A percentile compares a stretch with the other conserved stretches of the same genome.
phyloP scores from a whole-genome alignment of 225 moss, liverwort and hornwort genomes.

The Pseudoscleropodium purum region DNA sequence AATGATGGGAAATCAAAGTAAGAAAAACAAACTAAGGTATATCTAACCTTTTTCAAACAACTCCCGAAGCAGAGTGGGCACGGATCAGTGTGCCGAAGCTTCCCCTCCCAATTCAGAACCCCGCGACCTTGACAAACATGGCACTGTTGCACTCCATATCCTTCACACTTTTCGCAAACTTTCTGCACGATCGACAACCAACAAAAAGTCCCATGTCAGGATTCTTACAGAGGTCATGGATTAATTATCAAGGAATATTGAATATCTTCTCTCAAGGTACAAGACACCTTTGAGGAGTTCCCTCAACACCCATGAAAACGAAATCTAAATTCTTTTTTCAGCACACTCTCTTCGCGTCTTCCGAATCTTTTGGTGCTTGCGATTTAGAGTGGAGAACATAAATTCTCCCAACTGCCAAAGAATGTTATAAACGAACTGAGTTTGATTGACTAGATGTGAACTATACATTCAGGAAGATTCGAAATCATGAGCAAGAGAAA shows the following conservation, averaged over 20 bases:
- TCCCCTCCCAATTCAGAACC: slow-evolving; percentile 70
- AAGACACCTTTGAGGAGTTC: not conserved
- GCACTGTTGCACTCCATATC: slow-evolving; percentile 74
- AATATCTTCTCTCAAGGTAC: not conserved
- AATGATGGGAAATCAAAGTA: not conserved
- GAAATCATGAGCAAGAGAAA: not conserved
- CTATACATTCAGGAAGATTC: not conserved
- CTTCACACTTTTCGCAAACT: slow-evolving; percentile 67
- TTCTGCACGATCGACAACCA: slow-evolving; percentile 26
- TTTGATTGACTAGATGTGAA: not conserved
- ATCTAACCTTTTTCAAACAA: slow-evolving; percentile 77
- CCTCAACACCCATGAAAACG: not conserved
- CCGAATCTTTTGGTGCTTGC: not conserved
- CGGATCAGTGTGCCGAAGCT: slow-evolving; percentile 43
- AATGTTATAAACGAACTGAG: not conserved
- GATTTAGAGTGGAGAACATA: not conserved
- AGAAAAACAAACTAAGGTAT: not conserved
- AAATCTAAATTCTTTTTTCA: not conserved
- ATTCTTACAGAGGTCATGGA: not conserved
- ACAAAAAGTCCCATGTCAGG: not conserved
- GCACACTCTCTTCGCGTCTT: not conserved
- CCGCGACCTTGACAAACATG: slow-evolving; percentile 71
- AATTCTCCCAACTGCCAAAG: not conserved
- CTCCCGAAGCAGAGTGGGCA: slow-evolving; percentile 81
- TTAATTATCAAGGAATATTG: not conserved